phyloP scores from a whole-genome alignment of 257 asterid genomes.

The Ilex asprella region DNA sequence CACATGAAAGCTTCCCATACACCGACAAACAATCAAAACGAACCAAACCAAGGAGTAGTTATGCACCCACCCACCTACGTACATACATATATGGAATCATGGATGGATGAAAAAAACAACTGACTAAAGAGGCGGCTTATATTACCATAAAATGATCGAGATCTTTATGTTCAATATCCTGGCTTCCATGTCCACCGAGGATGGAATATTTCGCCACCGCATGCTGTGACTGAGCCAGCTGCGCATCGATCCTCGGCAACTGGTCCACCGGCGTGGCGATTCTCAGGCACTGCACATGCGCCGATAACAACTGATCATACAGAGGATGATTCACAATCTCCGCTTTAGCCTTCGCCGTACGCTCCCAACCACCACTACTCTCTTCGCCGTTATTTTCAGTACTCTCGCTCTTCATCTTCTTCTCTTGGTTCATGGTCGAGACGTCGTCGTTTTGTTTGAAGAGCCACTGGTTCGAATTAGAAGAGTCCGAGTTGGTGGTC shows the following conservation, averaged over 20 bases:
- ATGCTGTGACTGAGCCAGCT: slow-evolving; percentile 85
- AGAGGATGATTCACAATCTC: slow-evolving; percentile 76
- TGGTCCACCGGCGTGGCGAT: slow-evolving; percentile 99
- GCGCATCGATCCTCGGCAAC: slow-evolving; percentile 93
- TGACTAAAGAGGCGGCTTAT: background rate
- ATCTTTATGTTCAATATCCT: slow-evolving; percentile 63
- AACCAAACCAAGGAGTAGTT: background rate
- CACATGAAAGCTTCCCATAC: background rate
- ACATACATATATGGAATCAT: background rate
- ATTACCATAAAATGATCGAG: slow-evolving; percentile 94
- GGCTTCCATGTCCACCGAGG: slow-evolving; percentile 48
- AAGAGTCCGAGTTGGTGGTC: background rate
- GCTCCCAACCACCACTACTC: slow-evolving; percentile 54
- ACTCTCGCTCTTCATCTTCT: background rate
- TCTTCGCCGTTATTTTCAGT: slow-evolving; percentile 7
- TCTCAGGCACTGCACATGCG: slow-evolving; percentile 87
- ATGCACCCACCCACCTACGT: too few relatives aligned
- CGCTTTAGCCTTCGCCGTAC: slow-evolving; percentile 77
- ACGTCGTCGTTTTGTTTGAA: background rate
- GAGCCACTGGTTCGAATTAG: slow-evolving; percentile 4
- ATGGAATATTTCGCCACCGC: slow-evolving; percentile 82
- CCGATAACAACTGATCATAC: slow-evolving; percentile 81
- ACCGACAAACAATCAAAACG: background rate
- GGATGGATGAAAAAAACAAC: background rate
- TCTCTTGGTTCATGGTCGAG: background rate